Conservation (phyloP, 768 basidiomycete species). For the Lepiota venenata region DNA sequence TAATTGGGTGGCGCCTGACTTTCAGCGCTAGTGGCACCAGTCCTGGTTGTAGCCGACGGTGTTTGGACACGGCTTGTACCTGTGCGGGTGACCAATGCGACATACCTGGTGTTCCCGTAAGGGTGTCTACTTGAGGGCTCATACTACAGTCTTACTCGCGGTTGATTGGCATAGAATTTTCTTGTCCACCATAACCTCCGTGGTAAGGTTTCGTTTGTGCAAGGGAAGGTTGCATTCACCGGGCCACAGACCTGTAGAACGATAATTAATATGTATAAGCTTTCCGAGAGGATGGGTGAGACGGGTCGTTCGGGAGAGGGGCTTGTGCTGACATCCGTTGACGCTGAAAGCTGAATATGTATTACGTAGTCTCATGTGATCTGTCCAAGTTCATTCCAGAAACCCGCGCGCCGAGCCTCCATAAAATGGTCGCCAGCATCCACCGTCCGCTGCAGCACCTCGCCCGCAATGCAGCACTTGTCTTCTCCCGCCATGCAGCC, state of each 20-base stretch:
- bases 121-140: neutral
- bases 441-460: slow-evolving; percentile 1
- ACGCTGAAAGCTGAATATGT: neutral
- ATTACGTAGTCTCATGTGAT: neutral
- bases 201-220: slow-evolving; percentile 2
- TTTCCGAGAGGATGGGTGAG: neutral
- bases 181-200: slow-evolving; percentile 3
- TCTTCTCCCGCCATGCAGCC: neutral
- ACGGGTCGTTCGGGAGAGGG: neutral
- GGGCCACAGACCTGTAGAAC: slow-evolving; percentile 7
- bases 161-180: slow-evolving; percentile 4
- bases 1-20: neutral
- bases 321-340: neutral
- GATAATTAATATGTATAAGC: slow-evolving; percentile 11
- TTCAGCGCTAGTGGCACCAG: neutral
- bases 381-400: neutral
- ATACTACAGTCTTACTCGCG: neutral
- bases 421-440: neutral
- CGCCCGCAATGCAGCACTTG: neutral
- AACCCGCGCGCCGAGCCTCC: too few species aligned
- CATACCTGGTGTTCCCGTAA: slow-evolving; percentile 11
- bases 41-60: neutral
- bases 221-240: neutral
- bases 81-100: neutral
- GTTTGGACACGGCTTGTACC: neutral